A percentile compares a stretch with the other conserved stretches of the same genome.
These are phyloP conservation scores for Lophium mytilinum DNA, from an alignment of 495 filamentous ascomycete genomes.

Conservation along the genomic window DNA sequence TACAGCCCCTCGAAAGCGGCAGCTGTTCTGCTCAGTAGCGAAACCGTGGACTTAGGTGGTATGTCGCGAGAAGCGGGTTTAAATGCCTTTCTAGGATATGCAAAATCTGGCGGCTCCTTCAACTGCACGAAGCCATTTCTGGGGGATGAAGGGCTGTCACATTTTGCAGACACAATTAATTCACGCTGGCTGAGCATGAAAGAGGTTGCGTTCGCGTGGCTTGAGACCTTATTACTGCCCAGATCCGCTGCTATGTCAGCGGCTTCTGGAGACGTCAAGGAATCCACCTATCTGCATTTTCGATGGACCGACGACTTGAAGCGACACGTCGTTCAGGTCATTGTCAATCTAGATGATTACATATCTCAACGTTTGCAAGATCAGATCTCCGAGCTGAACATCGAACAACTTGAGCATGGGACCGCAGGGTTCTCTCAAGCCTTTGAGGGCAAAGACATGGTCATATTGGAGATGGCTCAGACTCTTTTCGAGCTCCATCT, in stretches of 20 bases:
- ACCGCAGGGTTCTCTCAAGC: not conserved
- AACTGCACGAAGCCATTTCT: conserved; percentile 20
- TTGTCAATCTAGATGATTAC: conserved; percentile 59
- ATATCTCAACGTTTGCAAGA: conserved; percentile 49
- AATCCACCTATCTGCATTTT: conserved; percentile 50
- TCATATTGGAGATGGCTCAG: conserved; percentile 51
- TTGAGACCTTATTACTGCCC: conserved; percentile 25
- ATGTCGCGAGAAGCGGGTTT: conserved; percentile 42
- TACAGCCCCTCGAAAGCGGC: conserved; percentile 5
- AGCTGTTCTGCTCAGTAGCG: conserved; percentile 9
- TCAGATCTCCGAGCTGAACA: conserved; percentile 36
- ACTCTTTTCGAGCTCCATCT: conserved; percentile 83
- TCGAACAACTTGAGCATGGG: conserved; percentile 28
- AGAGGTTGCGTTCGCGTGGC: conserved; percentile 29
- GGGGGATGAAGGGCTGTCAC: conserved; percentile 15
- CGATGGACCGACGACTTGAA: conserved; percentile 72
- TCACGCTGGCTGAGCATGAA: conserved; percentile 26
- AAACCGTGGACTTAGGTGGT: conserved; percentile 18
- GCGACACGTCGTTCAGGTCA: conserved; percentile 56
- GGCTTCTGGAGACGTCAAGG: not conserved
- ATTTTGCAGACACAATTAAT: conserved; percentile 25
- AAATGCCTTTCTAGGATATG: conserved; percentile 71
- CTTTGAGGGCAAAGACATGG: conserved; percentile 21
- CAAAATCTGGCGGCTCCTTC: conserved; percentile 49
- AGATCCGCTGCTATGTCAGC: conserved; percentile 1